Conservation (phyloP, 2,329 filamentous ascomycete genomes). For the Alternaria solani region DNA sequence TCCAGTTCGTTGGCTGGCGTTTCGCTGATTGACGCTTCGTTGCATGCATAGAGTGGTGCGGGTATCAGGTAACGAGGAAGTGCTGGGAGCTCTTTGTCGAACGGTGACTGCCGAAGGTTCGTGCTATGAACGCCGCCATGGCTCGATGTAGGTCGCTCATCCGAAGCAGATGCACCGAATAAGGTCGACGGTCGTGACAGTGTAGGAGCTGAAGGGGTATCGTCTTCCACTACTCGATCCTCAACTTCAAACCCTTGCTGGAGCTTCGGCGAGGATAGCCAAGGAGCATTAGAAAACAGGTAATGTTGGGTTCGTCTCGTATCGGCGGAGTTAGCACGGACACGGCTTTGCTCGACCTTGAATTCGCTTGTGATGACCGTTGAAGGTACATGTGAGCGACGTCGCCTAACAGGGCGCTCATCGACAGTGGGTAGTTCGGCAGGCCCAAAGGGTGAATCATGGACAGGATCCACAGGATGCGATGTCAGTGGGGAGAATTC, state of each 20-base stretch:
- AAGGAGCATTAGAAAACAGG: slow-evolving; percentile 40
- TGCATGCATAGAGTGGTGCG: slow-evolving; percentile 41
- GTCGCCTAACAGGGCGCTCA: slow-evolving; percentile 23
- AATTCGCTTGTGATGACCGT: slow-evolving; percentile 24
- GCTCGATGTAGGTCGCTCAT: slow-evolving; percentile 42
- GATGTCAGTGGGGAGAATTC: slow-evolving; percentile 45
- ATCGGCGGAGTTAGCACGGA: slow-evolving; percentile 44
- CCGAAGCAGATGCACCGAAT: slow-evolving; percentile 22
- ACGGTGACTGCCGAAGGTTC: slow-evolving; percentile 23
- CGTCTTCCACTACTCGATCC: slow-evolving; percentile 23
- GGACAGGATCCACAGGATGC: slow-evolving; percentile 38
- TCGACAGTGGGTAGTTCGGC: slow-evolving; percentile 18
- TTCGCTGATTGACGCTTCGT: slow-evolving; percentile 17
- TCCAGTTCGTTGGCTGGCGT: slow-evolving; percentile 14
- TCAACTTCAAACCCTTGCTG: slow-evolving; percentile 22
- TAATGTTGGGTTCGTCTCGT: slow-evolving; percentile 35
- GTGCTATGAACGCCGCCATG: slow-evolving; percentile 29
- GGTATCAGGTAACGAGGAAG: slow-evolving; percentile 42
- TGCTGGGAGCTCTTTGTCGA: slow-evolving; percentile 42
- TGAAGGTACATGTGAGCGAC: slow-evolving; percentile 32
- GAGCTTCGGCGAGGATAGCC: slow-evolving; percentile 36
- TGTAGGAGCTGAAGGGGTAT: slow-evolving; percentile 28
- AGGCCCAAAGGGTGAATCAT: slow-evolving; percentile 25
- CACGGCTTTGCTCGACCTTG: slow-evolving; percentile 24
- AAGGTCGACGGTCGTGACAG: slow-evolving; percentile 28